A percentile compares a stretch with the other conserved stretches of the same genome.
phyloP scores from a whole-genome alignment of 805 yeast genomes.

The Candida orba region DNA sequence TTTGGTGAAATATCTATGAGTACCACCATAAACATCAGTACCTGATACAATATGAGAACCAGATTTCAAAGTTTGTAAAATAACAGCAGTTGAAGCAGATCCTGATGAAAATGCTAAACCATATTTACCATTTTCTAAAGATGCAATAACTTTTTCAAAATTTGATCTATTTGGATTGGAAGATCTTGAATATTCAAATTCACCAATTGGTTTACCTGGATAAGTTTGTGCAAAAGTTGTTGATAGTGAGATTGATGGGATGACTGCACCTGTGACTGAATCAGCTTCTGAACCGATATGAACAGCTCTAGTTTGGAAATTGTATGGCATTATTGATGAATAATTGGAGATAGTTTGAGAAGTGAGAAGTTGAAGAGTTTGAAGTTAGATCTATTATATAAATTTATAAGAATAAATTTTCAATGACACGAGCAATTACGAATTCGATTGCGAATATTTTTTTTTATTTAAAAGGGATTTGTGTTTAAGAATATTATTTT shows the following conservation, averaged over 20 bases:
- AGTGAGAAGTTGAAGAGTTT: no score
- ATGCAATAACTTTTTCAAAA: constrained; percentile 72
- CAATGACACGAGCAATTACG: constrained; percentile 3
- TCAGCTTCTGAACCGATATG: constrained; percentile 76
- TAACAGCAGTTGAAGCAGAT: constrained; percentile 73
- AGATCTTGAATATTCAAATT: constrained; percentile 78
- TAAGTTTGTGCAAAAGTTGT: constrained; percentile 79
- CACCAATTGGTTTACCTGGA: constrained; percentile 73
- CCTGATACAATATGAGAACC: constrained; percentile 71
- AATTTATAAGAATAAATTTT: background rate
- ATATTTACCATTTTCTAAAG: constrained; percentile 67
- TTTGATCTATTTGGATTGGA: constrained; percentile 82
- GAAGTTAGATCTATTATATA: background rate
- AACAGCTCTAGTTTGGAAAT: constrained; percentile 74
- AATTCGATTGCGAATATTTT: background rate
- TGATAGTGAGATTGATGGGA: constrained; percentile 74
- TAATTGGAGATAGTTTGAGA: no score
- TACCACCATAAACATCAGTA: constrained; percentile 88
- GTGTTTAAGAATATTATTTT: no score
- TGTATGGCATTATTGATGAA: constrained; percentile 20
- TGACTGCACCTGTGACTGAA: constrained; percentile 76
- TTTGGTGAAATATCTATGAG: constrained; percentile 83
- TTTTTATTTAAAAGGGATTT: background rate
- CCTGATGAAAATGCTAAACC: constrained; percentile 83
- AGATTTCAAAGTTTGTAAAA: constrained; percentile 64